A percentile compares a stretch with the other conserved stretches of the same genome.
Evolutionary conservation across 495 filamentous ascomycete genomes (phyloP).

Genomic region (Podospora didyma): DNA sequence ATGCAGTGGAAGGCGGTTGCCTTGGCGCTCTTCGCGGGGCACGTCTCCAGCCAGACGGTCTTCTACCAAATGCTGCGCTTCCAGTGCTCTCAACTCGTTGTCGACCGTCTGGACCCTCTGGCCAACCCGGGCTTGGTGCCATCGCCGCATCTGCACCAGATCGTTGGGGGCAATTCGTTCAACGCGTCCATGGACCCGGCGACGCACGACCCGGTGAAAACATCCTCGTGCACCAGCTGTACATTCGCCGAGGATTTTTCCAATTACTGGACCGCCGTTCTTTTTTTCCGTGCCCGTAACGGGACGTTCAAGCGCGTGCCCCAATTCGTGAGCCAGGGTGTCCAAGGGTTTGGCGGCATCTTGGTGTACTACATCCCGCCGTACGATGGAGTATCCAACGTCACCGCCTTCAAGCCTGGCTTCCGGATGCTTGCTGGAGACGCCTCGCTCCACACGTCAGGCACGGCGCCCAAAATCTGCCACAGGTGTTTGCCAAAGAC

Average conservation of each 20-base stretch:
- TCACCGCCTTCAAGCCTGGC: constrained; percentile 44
- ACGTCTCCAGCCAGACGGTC: not conserved
- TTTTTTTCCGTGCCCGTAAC: constrained; percentile 33
- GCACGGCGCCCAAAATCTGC: constrained; percentile 32
- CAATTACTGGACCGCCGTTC: constrained; percentile 39
- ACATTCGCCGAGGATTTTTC: constrained; percentile 26
- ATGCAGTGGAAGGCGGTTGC: not conserved
- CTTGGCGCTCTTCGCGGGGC: not conserved
- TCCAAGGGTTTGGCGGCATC: constrained; percentile 25
- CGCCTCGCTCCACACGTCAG: constrained; percentile 36
- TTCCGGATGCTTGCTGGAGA: constrained; percentile 73
- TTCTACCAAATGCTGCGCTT: constrained; percentile 5
- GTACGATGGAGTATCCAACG: constrained; percentile 27
- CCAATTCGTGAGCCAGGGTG: constrained; percentile 13
- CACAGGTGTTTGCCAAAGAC: constrained; percentile 39
- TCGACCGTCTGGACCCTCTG: constrained; percentile 15
- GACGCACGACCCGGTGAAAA: constrained; percentile 17
- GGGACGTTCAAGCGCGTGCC: constrained; percentile 34
- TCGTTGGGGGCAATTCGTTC: constrained; percentile 2
- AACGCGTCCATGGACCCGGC: constrained; percentile 16
- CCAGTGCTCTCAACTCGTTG: constrained; percentile 12
- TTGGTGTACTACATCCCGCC: constrained; percentile 36
- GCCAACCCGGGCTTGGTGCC: constrained; percentile 12
- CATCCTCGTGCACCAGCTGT: constrained; percentile 27
- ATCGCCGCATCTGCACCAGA: constrained; percentile 19